Percentiles rank a stretch among this genome's conserved stretches.
Evolutionary conservation across 805 yeast species (phyloP).

Genomic region (Monosporozyma unispora): DNA sequence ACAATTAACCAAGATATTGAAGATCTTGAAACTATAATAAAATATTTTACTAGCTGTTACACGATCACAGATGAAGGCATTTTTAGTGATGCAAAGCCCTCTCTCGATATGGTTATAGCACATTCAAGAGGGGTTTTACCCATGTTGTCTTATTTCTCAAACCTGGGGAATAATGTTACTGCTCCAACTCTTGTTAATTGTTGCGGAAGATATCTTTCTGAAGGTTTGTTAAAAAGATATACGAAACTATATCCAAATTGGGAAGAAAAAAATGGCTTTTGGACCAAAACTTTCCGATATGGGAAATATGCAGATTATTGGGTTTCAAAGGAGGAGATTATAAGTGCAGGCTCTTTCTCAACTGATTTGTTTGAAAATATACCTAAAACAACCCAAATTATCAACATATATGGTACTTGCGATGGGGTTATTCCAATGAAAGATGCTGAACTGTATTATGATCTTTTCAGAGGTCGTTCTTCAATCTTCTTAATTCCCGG

Average conservation of each 20-base stretch:
- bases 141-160: slow-evolving; percentile 58
- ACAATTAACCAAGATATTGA: slow-evolving; percentile 53
- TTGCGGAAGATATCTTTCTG: slow-evolving; percentile 58
- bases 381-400: slow-evolving; percentile 40
- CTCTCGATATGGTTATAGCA: slow-evolving; percentile 51
- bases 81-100: slow-evolving; percentile 20
- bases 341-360: slow-evolving; percentile 29
- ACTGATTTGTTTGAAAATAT: slow-evolving; percentile 35
- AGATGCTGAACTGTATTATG: slow-evolving; percentile 54
- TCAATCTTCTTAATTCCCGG: slow-evolving; percentile 46
- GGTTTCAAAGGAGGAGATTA: slow-evolving; percentile 43
- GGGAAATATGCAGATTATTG: slow-evolving; percentile 39
- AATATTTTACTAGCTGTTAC: not conserved
- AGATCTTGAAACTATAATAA: slow-evolving; percentile 47
- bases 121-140: slow-evolving; percentile 80
- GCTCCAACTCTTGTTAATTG: slow-evolving; percentile 65
- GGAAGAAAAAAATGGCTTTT: slow-evolving; percentile 35
- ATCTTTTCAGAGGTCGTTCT: slow-evolving; percentile 48
- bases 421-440: slow-evolving; percentile 59
- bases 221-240: slow-evolving; percentile 37
- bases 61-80: too few relatives aligned
- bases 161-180: slow-evolving; percentile 21
- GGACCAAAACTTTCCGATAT: slow-evolving; percentile 37
- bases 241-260: slow-evolving; percentile 29
- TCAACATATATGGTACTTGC: slow-evolving; percentile 61